Conservation (phyloP, 345 rosid genomes). For the Sisymbrium altissimum region DNA sequence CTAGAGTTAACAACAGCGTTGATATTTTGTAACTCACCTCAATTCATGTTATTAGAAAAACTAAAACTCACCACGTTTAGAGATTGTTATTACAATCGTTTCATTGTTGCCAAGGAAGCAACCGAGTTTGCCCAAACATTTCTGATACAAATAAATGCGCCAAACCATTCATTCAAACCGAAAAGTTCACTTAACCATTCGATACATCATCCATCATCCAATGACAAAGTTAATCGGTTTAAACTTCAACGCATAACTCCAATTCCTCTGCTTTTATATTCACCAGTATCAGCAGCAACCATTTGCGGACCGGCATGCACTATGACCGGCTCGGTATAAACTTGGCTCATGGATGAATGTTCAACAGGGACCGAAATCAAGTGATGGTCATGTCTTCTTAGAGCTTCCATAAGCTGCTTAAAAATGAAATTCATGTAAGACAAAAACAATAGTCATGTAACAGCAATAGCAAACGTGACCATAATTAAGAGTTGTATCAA, state of each 20-base stretch:
- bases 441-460: neutral
- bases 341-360: neutral
- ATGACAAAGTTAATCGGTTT: neutral
- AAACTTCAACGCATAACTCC: neutral
- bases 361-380: neutral
- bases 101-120: too few relatives aligned
- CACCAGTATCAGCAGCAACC: neutral
- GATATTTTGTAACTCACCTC: too few relatives aligned
- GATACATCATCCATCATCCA: neutral
- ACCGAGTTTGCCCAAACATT: neutral
- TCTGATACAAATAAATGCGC: neutral
- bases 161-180: neutral
- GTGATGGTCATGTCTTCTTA: neutral
- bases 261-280: neutral
- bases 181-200: too few relatives aligned
- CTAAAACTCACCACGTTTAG: too few relatives aligned
- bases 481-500: neutral
- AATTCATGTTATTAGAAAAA: too few relatives aligned
- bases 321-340: neutral
- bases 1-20: too few relatives aligned
- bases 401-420: neutral
- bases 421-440: neutral
- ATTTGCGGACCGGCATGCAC: neutral
- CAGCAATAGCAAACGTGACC: neutral
- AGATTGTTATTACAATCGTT: too few relatives aligned